Base-by-base conservation (phyloP, 1,284 basidiomycete genomes). In the Austroboletus novae-zelandiae region DNA sequence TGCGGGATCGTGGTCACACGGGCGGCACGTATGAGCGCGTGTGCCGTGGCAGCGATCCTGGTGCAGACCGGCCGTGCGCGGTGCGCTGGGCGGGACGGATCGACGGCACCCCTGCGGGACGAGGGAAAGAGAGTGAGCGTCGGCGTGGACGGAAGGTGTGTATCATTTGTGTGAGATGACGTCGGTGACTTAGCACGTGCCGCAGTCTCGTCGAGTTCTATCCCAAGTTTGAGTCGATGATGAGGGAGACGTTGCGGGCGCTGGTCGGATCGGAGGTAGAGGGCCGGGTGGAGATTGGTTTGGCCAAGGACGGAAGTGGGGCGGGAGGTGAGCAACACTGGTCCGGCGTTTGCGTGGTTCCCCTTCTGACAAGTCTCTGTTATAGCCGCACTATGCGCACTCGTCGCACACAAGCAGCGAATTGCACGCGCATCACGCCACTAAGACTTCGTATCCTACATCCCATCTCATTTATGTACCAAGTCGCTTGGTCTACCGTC, bases 271-370 rank as follows among this genome's bases (percentile, higher is more conserved):
- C 82, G 37, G 80, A 91, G 37, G 82, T 88, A 5, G 93, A 94
- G 72, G 77, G 81, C 62, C 75, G 83, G 34, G 83, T 97, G 8
- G 80, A 86, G 54, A 91, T 98, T 59, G 94, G 92, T 20, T 70
- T 98, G 60, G 96, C 96, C 5, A 98, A 97, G 72, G 97, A 99
- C 65, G 96, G 97, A 23, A 95, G 91, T 65, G 97, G 96, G 47
- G 94, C 96, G 36, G 96, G 96, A 64, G 93, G 92, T 94, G 70
- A 71, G 87, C 25, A 34, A 34, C 44, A 25, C 35, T 30, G 31
- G 15, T 5, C 14, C 35, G 17, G 35, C 15, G 35, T 15, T 36
- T 18, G 35, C 7, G 35, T 18, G 35, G 6, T 36, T 43, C 32
- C 43, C 18, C 20, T 43, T 55, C 27, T 49, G 43, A 57, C 36